Conservation (phyloP, 169 alveolate species). For the Cryptosporidium meleagridis region DNA sequence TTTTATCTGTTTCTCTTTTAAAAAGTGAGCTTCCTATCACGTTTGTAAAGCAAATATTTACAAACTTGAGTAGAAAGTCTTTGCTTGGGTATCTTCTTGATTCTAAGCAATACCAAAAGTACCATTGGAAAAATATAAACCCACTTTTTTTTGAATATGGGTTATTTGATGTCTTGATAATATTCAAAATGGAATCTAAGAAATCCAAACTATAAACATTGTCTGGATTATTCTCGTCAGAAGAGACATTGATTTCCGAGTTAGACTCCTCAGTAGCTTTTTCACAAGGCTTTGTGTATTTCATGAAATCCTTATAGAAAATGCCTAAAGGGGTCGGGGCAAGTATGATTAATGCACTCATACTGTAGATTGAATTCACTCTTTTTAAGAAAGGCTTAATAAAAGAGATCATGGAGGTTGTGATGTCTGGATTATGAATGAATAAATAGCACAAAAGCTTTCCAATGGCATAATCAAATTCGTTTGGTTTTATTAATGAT, state of each 20-base stretch:
- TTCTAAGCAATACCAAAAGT: slow-evolving; percentile 73
- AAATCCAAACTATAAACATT: slow-evolving; percentile 10
- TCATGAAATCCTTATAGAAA: neutral
- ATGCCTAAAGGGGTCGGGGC: slow-evolving; percentile 53
- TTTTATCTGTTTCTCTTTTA: neutral
- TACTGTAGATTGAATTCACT: slow-evolving; percentile 39
- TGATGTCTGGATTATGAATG: slow-evolving; percentile 17
- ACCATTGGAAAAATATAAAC: slow-evolving; percentile 66
- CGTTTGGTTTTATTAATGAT: slow-evolving; percentile 21
- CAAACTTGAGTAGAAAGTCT: slow-evolving; percentile 33
- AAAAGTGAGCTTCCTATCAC: slow-evolving; percentile 8
- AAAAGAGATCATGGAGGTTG: slow-evolving; percentile 26
- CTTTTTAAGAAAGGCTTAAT: slow-evolving; percentile 46
- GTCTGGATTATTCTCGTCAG: neutral
- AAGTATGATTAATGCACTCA: slow-evolving; percentile 51
- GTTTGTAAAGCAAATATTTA: slow-evolving; percentile 26
- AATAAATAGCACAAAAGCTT: slow-evolving; percentile 45
- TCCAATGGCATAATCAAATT: slow-evolving; percentile 32
- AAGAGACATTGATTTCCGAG: neutral
- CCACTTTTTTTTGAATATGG: slow-evolving; percentile 57
- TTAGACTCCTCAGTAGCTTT: neutral
- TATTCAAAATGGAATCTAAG: slow-evolving; percentile 17
- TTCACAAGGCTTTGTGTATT: neutral
- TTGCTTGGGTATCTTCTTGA: slow-evolving; percentile 16
- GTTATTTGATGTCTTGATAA: slow-evolving; percentile 32